Percentiles rank a stretch among this genome's conserved stretches.
Evolutionary conservation across 371 early-diverging fungal genomes (phyloP).

Genomic region (Mortierella sp.): DNA sequence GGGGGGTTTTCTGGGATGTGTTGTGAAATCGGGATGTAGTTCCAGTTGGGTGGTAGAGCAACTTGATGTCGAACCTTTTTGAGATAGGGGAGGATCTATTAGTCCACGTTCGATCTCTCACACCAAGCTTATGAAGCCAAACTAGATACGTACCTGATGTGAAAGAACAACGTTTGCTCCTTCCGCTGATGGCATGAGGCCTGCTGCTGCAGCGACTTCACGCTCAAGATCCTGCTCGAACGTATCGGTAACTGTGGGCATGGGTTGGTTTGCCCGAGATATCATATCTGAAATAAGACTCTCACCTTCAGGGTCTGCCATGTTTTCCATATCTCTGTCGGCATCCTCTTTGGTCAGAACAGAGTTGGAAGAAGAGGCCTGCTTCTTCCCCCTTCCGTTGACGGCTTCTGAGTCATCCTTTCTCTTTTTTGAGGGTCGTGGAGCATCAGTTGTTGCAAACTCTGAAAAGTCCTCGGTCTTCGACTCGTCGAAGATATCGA

Average conservation of each 20-base stretch:
- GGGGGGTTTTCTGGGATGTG: conserved; percentile 85
- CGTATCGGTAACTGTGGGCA: conserved; percentile 81
- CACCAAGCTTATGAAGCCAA: no score
- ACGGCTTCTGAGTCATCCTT: conserved; percentile 5
- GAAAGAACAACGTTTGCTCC: conserved; percentile 65
- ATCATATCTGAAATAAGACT: conserved; percentile 15
- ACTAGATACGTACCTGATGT: conserved; percentile 57
- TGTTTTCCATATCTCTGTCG: conserved; percentile 23
- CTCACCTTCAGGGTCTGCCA: conserved; percentile 28
- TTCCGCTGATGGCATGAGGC: conserved; percentile 68
- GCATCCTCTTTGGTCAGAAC: conserved; percentile 22
- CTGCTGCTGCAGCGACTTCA: conserved; percentile 74
- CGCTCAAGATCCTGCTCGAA: conserved; percentile 83
- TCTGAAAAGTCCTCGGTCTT: conserved; percentile 39
- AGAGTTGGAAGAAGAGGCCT: neutral
- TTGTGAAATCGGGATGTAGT: conserved; percentile 87
- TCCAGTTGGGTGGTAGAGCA: conserved; percentile 88
- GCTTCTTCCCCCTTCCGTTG: conserved; percentile 21
- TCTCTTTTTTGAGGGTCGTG: conserved; percentile 29
- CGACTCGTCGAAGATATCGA: conserved; percentile 48
- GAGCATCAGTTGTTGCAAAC: conserved; percentile 15
- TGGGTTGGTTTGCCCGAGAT: conserved; percentile 12
- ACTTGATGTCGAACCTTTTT: conserved; percentile 93
- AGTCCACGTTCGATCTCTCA: no score
- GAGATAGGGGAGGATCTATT: neutral